A percentile compares a stretch with the other conserved stretches of the same genome.
phyloP scores from a whole-genome alignment of 345 rosid genomes.

The Citrus mangshanensis region DNA sequence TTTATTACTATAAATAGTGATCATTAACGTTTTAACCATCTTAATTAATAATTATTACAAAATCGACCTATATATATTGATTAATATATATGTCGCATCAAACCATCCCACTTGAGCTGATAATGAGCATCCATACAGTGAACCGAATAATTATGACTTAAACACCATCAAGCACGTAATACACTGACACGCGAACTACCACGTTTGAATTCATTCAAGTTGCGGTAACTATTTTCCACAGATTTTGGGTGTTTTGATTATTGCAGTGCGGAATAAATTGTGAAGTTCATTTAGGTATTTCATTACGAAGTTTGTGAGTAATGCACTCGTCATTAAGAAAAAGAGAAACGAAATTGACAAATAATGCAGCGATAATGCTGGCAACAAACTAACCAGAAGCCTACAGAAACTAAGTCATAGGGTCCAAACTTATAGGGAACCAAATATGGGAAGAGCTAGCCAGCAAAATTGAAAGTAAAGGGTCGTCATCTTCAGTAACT shows the following conservation, averaged over 20 bases:
- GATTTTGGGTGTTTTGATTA: slow-evolving; percentile 6
- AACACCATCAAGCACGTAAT: slow-evolving; percentile 22
- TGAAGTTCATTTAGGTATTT: neutral
- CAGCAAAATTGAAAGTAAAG: neutral
- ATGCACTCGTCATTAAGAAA: slow-evolving; percentile 40
- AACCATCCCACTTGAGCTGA: slow-evolving; percentile 26
- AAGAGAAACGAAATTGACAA: neutral
- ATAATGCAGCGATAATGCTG: too few species aligned
- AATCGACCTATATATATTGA: neutral
- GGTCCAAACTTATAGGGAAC: neutral
- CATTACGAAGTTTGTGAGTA: slow-evolving; percentile 37
- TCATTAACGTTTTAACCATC: neutral
- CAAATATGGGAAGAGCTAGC: neutral
- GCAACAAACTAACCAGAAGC: neutral
- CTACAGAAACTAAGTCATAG: neutral
- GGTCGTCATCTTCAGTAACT: slow-evolving; percentile 8
- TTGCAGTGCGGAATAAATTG: neutral
- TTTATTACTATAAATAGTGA: neutral
- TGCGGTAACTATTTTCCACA: slow-evolving; percentile 19
- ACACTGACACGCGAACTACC: slow-evolving; percentile 50
- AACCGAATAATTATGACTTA: slow-evolving; percentile 25
- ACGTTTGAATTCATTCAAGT: slow-evolving; percentile 16
- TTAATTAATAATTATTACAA: neutral
- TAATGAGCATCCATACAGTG: slow-evolving; percentile 20
- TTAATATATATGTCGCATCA: slow-evolving; percentile 3